Conservation (phyloP, 345 rosid genomes). For the Lepidium africanum region DNA sequence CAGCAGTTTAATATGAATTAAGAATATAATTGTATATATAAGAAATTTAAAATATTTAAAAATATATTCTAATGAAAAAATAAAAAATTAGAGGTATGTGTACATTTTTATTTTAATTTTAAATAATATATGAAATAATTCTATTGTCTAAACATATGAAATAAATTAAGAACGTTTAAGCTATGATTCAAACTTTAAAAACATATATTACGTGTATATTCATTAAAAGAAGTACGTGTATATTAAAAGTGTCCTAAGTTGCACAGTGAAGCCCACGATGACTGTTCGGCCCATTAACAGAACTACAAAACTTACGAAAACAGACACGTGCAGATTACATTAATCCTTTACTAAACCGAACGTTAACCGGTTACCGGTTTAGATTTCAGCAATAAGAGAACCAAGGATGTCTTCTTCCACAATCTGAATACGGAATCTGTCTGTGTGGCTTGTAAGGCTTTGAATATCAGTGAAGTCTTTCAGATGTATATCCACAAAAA, state of each 20-base stretch:
- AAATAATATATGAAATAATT: no score
- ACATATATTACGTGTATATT: no score
- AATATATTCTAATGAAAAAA: no score
- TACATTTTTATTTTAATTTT: no score
- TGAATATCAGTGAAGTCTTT: conserved; percentile 4
- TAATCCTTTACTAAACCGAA: neutral
- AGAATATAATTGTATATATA: no score
- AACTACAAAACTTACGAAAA: neutral
- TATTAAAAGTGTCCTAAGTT: neutral
- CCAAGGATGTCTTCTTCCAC: conserved; percentile 17
- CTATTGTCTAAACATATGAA: no score
- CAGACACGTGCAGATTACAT: neutral
- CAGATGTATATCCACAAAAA: conserved; percentile 26
- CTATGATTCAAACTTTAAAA: no score
- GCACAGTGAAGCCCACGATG: neutral
- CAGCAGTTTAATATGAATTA: no score
- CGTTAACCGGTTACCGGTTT: conserved; percentile 14
- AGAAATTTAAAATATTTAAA: no score
- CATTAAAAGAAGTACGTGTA: no score
- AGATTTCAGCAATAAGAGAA: neutral
- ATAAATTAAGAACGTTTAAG: no score
- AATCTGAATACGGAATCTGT: conserved; percentile 24
- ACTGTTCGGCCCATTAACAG: neutral
- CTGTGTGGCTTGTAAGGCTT: conserved; percentile 27
- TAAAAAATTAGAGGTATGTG: no score